A percentile compares a stretch with the other conserved stretches of the same genome.
These are phyloP conservation scores for Phallus indusiatus DNA, from an alignment of 768 basidiomycete genomes.

Conservation along the genomic window DNA sequence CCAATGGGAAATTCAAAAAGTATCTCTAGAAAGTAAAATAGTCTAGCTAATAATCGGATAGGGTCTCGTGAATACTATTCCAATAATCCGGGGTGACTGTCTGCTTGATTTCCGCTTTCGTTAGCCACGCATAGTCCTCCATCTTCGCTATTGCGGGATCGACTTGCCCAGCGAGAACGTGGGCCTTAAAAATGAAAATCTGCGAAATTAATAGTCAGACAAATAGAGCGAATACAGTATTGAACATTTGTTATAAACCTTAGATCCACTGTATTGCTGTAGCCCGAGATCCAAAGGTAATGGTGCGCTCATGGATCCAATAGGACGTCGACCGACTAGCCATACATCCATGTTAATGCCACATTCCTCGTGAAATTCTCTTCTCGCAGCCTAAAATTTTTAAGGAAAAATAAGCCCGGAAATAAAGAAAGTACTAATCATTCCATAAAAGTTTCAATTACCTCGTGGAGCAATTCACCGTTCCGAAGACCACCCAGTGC, in stretches of 20 bases:
- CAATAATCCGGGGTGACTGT: conserved; percentile 66
- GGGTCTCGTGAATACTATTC: conserved; percentile 67
- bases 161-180: conserved; percentile 85
- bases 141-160: conserved; percentile 43
- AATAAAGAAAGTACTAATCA: background rate
- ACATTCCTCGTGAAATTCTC: conserved; percentile 60
- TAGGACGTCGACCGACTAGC: conserved; percentile 85
- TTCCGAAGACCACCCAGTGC: conserved; percentile 44
- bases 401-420: background rate
- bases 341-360: conserved; percentile 86
- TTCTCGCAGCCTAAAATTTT: conserved; percentile 54
- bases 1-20: background rate
- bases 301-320: conserved; percentile 62
- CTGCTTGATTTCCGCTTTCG: conserved; percentile 78
- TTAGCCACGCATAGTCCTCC: conserved; percentile 86
- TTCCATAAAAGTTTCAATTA: conserved; percentile 21
- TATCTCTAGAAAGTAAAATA: background rate
- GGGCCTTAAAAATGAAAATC: conserved; percentile 93
- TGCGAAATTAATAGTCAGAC: conserved; percentile 20
- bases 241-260: conserved; percentile 2
- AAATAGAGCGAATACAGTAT: background rate
- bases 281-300: conserved; percentile 4
- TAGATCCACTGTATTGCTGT: background rate
- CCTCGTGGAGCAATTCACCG: conserved; percentile 72
- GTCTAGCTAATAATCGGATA: conserved; percentile 49